Evolutionary conservation across 495 filamentous ascomycete genomes (phyloP), one percentile per base, ranked within the genome.

Genomic region (Aspergillus sclerotioniger): DNA sequence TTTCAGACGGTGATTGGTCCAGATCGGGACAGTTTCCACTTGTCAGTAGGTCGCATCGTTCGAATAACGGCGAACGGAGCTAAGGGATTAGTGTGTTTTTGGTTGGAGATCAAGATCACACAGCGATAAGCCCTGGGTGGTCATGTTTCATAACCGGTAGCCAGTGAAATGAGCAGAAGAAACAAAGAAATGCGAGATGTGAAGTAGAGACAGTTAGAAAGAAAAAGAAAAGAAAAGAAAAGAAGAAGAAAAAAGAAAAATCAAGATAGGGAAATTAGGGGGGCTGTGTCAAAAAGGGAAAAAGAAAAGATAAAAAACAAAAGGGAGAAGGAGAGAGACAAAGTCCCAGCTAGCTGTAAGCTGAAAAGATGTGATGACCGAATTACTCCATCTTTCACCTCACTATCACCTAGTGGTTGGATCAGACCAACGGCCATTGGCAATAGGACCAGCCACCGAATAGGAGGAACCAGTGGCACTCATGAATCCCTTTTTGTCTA

Each of bases 381-480:
- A n/a, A 48, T 49, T 60, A 32, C 51, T 25, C 54, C 52, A 37
- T 51, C 17, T 33, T 47, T 41, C 39, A 43, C 35, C 21, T 57
- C 45, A 60, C 47, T 16, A 49, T 60, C 49, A 7, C 17, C 31
- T 41, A 51, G 35, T 55, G 58, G 35, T 62, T 63, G 59, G 58
- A 39, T 41, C 48, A 56, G 20, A 54, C 25, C 44, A 33, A 41
- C 48, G 39, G 21, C 33, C 48, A 51, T 67, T 64, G 55, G 37
- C 31, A 67, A 58, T 59, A 62, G 57, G 62, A 21, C 65, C 65
- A 62, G 62, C 62, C 62, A 60, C 62, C 44, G 35, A 35, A 48
- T 50, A 25, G 15, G 45, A 55, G 31, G 43, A 56, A 28, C 60
- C 61, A 64, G 59, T 62, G 35, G 56, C 37, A 61, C 44, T 47